Evolutionary conservation across 345 rosid species (phyloP).

Genomic region (Aegle marmelos): DNA sequence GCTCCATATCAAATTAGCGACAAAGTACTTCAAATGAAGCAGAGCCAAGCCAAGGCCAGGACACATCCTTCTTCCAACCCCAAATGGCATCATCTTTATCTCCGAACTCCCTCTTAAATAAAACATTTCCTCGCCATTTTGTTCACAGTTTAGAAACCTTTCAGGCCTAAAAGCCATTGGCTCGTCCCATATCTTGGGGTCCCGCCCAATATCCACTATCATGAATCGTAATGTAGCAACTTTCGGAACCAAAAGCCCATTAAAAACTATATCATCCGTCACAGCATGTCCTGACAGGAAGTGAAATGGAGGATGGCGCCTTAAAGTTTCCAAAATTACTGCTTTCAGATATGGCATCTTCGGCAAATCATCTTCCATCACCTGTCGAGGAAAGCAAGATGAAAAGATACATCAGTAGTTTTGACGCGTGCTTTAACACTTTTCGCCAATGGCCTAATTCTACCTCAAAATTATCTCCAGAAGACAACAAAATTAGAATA

Average conservation of each 20-base stretch:
- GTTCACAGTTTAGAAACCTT: neutral
- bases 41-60: constrained; percentile 9
- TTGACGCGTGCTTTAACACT: no score
- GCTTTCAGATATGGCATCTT: constrained; percentile 12
- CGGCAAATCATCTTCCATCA: neutral
- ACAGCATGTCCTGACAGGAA: neutral
- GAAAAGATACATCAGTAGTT: no score
- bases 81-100: constrained; percentile 17
- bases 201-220: neutral
- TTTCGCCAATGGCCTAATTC: no score
- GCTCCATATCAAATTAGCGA: constrained; percentile 1
- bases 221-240: neutral
- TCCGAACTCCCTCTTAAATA: constrained; percentile 3
- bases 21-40: constrained; percentile 11
- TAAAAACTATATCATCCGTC: neutral
- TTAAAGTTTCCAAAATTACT: neutral
- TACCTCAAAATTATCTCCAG: no score
- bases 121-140: neutral
- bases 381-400: no score
- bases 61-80: constrained; percentile 16
- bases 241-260: neutral
- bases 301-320: constrained; percentile 8
- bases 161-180: constrained; percentile 10
- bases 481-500: no score
- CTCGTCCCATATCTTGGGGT: neutral